These are phyloP conservation scores for Sutorius australiensis DNA, from an alignment of 768 basidiomycete species.

Conservation along the genomic window DNA sequence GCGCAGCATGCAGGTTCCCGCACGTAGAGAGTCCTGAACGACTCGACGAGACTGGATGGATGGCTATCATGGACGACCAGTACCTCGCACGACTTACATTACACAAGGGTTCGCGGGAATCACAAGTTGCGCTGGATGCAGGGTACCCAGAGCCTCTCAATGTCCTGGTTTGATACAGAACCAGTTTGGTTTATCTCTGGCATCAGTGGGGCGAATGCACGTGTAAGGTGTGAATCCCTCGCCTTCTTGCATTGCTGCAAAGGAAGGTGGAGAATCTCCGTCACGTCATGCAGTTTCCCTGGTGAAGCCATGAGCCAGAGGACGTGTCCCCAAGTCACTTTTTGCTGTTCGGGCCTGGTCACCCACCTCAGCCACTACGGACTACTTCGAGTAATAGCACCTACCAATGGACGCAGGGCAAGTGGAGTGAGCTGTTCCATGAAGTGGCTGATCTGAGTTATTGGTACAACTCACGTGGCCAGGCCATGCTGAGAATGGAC, in stretches of 20 bases:
- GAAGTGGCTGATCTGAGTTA: conserved; percentile 19
- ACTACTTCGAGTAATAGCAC: not conserved
- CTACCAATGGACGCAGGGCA: not conserved
- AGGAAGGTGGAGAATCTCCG: conserved; percentile 27
- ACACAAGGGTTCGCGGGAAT: not conserved
- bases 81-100: not conserved
- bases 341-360: not conserved
- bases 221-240: conserved; percentile 19
- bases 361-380: not conserved
- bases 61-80: not conserved
- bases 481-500: conserved; percentile 29
- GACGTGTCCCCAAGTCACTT: conserved; percentile 10
- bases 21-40: not conserved
- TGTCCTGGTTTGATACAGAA: conserved; percentile 3
- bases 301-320: conserved; percentile 18
- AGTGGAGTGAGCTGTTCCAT: conserved; percentile 1
- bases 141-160: not conserved
- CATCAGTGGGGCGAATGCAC: conserved; percentile 9
- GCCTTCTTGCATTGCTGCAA: conserved; percentile 19
- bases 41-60: no score
- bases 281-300: conserved; percentile 15
- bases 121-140: not conserved
- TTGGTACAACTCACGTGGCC: conserved; percentile 29
- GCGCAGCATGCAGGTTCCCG: not conserved
- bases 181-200: conserved; percentile 3